phyloP scores from a whole-genome alignment of 2,329 filamentous ascomycete species.

The Aspergillus latus region DNA sequence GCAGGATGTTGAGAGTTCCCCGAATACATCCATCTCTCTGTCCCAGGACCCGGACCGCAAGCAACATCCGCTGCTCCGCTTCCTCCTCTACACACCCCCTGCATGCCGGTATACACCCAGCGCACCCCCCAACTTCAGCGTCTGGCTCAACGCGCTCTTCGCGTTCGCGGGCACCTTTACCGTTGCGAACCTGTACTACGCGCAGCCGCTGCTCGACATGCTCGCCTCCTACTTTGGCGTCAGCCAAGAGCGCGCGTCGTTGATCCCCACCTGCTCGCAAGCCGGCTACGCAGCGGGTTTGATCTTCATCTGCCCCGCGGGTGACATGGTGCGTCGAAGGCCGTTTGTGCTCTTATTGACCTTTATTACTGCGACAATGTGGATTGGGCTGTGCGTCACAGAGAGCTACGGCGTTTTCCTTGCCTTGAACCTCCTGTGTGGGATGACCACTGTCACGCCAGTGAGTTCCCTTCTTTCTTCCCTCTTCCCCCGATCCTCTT shows the following conservation, averaged over 20 bases:
- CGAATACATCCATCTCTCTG: too few relatives aligned
- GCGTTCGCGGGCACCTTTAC: constrained; percentile 50
- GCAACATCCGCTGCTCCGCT: constrained; percentile 8
- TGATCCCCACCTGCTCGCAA: constrained; percentile 74
- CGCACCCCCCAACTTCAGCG: constrained; percentile 66
- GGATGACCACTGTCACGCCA: constrained; percentile 78
- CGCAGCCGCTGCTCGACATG: constrained; percentile 74
- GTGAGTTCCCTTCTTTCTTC: constrained; percentile 16
- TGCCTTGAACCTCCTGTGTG: constrained; percentile 69
- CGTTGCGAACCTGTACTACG: constrained; percentile 80
- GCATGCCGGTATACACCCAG: constrained; percentile 67
- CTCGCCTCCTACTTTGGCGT: constrained; percentile 71
- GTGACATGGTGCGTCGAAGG: constrained; percentile 66
- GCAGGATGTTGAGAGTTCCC: background rate
- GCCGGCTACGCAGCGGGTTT: constrained; percentile 75
- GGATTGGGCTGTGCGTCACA: constrained; percentile 70
- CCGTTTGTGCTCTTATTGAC: constrained; percentile 69
- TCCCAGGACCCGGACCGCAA: background rate
- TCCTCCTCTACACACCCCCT: constrained; percentile 61
- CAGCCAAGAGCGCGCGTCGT: constrained; percentile 64
- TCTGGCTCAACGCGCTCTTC: constrained; percentile 69
- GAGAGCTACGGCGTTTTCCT: constrained; percentile 64
- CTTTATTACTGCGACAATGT: constrained; percentile 66
- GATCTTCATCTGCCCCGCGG: constrained; percentile 73
- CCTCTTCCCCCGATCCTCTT: too few relatives aligned